These are phyloP conservation scores for Fusarium bactridioides DNA, from an alignment of 2,329 filamentous ascomycete genomes.

Conservation along the genomic window DNA sequence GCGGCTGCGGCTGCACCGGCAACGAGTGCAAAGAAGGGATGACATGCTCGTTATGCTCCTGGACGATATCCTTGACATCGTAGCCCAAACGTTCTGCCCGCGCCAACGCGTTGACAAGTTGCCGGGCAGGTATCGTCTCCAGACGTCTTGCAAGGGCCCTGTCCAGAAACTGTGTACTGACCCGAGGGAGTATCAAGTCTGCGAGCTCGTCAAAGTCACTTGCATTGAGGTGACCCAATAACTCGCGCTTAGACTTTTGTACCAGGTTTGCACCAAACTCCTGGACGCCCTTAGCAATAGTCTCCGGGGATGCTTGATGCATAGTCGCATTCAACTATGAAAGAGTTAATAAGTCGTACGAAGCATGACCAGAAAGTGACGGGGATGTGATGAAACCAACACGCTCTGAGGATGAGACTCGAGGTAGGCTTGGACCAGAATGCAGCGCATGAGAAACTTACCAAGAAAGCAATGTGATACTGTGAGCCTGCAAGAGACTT, in stretches of 20 bases:
- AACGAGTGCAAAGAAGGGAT: slow-evolving; percentile 44
- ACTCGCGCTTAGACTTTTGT: slow-evolving; percentile 49
- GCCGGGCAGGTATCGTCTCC: slow-evolving; percentile 61
- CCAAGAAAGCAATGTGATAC: slow-evolving; percentile 61
- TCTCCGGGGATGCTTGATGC: slow-evolving; percentile 51
- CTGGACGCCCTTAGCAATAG: slow-evolving; percentile 50
- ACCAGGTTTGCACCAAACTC: slow-evolving; percentile 58
- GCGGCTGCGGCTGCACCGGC: slow-evolving; percentile 12
- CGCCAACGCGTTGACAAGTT: slow-evolving; percentile 65
- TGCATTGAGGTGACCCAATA: slow-evolving; percentile 51
- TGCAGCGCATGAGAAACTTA: slow-evolving; percentile 46
- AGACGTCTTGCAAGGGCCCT: slow-evolving; percentile 60
- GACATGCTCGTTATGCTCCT: slow-evolving; percentile 50
- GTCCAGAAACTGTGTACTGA: slow-evolving; percentile 60
- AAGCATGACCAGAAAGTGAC: not conserved
- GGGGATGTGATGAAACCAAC: not conserved
- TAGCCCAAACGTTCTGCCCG: slow-evolving; percentile 66
- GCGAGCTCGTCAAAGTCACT: slow-evolving; percentile 57
- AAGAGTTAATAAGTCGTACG: slow-evolving; percentile 36
- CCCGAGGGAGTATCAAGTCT: slow-evolving; percentile 54
- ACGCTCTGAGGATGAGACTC: not conserved
- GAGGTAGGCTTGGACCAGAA: not conserved
- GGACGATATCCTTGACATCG: slow-evolving; percentile 58
- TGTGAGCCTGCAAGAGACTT: slow-evolving; percentile 59
- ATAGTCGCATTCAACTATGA: slow-evolving; percentile 59